A percentile compares a stretch with the other conserved stretches of the same genome.
Conservation (phyloP, 1,284 basidiomycete species). For the Cryptococcus hybrid region DNA sequence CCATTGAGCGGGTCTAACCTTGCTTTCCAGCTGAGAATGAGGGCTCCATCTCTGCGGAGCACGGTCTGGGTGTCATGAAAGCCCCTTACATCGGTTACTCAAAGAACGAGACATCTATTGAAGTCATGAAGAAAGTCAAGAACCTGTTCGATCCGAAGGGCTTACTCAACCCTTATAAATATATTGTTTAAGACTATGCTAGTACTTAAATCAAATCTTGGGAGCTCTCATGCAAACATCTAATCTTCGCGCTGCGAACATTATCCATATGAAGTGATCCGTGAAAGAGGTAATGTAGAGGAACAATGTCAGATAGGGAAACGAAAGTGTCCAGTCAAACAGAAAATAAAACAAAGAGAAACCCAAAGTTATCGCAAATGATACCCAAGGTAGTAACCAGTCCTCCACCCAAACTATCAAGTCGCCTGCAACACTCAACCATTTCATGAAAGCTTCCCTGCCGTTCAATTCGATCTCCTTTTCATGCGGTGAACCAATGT, state of each 20-base stretch:
- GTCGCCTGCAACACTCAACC: not conserved
- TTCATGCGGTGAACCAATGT: not conserved
- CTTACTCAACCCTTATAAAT: constrained; percentile 66
- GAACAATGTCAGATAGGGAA: too few species aligned
- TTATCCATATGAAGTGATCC: not conserved
- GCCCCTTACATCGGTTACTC: constrained; percentile 87
- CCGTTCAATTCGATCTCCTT: not conserved
- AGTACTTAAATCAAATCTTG: not conserved
- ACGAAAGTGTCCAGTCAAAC: not conserved
- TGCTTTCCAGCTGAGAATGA: constrained; percentile 52
- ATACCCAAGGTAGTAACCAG: not conserved
- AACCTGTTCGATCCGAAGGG: constrained; percentile 82
- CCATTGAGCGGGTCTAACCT: not conserved
- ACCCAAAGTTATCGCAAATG: not conserved
- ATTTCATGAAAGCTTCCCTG: not conserved
- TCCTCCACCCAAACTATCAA: not conserved
- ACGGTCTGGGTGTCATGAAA: constrained; percentile 89
- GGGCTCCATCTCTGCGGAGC: constrained; percentile 95
- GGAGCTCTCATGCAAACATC: not conserved
- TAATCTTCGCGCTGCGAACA: not conserved
- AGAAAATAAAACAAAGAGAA: not conserved
- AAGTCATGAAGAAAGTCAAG: constrained; percentile 89
- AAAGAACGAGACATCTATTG: constrained; percentile 74
- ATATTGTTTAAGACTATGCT: constrained; percentile 27
- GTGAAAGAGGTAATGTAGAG: not conserved